Base-by-base conservation (phyloP, 2,329 filamentous ascomycete genomes). In the Aspergillus uvarum region DNA sequence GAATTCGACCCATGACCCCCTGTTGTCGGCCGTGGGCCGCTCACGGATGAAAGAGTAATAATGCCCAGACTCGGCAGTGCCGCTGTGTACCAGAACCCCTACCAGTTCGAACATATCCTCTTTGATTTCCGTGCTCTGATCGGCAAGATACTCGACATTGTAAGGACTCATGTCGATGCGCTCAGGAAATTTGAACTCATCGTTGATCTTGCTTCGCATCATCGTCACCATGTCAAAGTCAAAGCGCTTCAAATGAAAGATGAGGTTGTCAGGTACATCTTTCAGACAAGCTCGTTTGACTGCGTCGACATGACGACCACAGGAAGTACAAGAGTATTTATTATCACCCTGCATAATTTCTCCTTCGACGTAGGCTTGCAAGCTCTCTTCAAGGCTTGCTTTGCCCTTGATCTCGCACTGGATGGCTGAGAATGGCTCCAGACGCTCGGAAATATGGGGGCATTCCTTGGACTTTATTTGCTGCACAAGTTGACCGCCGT, bases 301-400 rank as follows among this genome's bases (percentile, higher is more conserved):
- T 21, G 95, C 95, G 75, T 97, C 90, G 16, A 99, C 95, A 68
- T 95, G 90, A 11, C 86, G 86, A 63, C 92, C 90, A 73, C 95
- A 99, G 4, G 87, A 89, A 31, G 92, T 93, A 77, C 95, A 99
- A 65, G 96, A 96, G 81, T 98, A 99, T 78, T 96, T 97, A 80
- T 99, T 98, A 69, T 96, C 92, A 65, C 96, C 95, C 81, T 96
- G 92, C 89, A 99, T 93, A 38, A 95, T 87, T 76, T 99, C 95
- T 4, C 95, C 95, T 72, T 96, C 91, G 12, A 98, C 92, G 73
- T 96, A 98, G n/a, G 94, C 92, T 67, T 92, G 87, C 14, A 99
- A 81, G 70, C 95, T 98, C 66, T 97, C 92, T 68, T 91, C 83
- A 1, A 99, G 83, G 32, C 82, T 89, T 22, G 81, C 83, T 77